Base-by-base conservation (phyloP, 805 yeast species). In the Wickerhamiella spandovensis region DNA sequence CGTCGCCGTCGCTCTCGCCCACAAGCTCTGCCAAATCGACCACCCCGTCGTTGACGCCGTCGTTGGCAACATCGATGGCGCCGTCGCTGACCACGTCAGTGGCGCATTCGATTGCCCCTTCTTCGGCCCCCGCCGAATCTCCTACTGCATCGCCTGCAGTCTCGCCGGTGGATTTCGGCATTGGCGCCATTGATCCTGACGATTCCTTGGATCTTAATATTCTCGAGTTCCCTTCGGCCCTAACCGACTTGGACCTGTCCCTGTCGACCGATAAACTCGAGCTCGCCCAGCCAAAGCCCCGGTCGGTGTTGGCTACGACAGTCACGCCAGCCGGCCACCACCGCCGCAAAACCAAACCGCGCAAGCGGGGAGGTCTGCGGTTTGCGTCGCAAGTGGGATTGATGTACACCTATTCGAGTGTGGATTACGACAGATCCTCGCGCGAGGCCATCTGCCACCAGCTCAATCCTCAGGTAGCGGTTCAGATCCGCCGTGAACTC, bases 361-460 rank as follows among this genome's bases (percentile, higher is more conserved):
- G 23, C 35, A n/a, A 9, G 20, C 37, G 46, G 21, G 15, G n/a
- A 3, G n/a, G 23, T 18, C 55, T 56, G 10, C 24, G 44, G 46
- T 90, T 90, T 66, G 83, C 95, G 5, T 81, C 94, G 1, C 73
- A 87, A 57, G 85, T 92, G 51, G 75, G 85, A 7, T 74, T 92
- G 43, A 90, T 81, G 65, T 94, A 87, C 53, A 90, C 96, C 0
- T 87, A 83, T 64, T 76, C 81, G 52, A 80, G 81, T 37, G 80
- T 76, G 18, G 96, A 84, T 56, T 90, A 90, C 65, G 97, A 90
- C 65, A 78, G 98, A 59, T 87, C 81, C 56, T 96, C 97, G 0
- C 97, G 88, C 54, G 72, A 81, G 25, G 95, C 95, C 2, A 88
- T 97, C 1, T 90, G 97, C 67, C 87, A 89, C 65, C 87, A 82